Percentiles rank a stretch among this genome's conserved stretches.
These are phyloP conservation scores for Yarrowia sp. DNA, from an alignment of 805 yeast genomes.

Conservation along the genomic window DNA sequence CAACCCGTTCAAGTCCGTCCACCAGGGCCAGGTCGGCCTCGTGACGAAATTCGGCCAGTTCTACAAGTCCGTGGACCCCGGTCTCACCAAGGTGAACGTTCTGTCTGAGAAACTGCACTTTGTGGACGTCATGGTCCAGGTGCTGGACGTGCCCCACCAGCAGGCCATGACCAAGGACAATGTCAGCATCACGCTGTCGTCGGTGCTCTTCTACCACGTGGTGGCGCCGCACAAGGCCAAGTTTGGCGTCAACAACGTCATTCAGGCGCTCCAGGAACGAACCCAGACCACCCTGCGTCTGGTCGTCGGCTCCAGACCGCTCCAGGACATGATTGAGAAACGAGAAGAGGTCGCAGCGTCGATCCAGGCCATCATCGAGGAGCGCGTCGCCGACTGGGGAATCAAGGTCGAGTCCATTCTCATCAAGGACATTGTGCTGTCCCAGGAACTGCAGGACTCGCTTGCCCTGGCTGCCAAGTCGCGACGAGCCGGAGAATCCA, in stretches of 20 bases:
- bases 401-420: slow-evolving; percentile 69
- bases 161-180: slow-evolving; percentile 75
- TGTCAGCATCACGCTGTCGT: slow-evolving; percentile 65
- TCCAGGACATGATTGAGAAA: slow-evolving; percentile 76
- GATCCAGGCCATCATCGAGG: slow-evolving; percentile 65
- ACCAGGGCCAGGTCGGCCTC: slow-evolving; percentile 74
- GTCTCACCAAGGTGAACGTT: slow-evolving; percentile 68
- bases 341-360: slow-evolving; percentile 73
- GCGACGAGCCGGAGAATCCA: slow-evolving; percentile 75
- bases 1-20: slow-evolving; percentile 65
- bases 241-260: slow-evolving; percentile 62
- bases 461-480: slow-evolving; percentile 79
- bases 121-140: slow-evolving; percentile 64
- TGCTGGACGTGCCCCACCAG: slow-evolving; percentile 70
- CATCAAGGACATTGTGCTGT: slow-evolving; percentile 68
- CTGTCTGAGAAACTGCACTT: slow-evolving; percentile 61
- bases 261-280: slow-evolving; percentile 65
- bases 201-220: slow-evolving; percentile 71
- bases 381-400: slow-evolving; percentile 74
- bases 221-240: slow-evolving; percentile 71
- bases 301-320: slow-evolving; percentile 67
- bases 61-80: slow-evolving; percentile 71
- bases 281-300: slow-evolving; percentile 77
- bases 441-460: slow-evolving; percentile 62
- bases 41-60: slow-evolving; percentile 72